Evolutionary conservation across 345 rosid genomes (phyloP), one percentile per base, ranked within the genome.

Genomic region (Lenwebbia sp.): DNA sequence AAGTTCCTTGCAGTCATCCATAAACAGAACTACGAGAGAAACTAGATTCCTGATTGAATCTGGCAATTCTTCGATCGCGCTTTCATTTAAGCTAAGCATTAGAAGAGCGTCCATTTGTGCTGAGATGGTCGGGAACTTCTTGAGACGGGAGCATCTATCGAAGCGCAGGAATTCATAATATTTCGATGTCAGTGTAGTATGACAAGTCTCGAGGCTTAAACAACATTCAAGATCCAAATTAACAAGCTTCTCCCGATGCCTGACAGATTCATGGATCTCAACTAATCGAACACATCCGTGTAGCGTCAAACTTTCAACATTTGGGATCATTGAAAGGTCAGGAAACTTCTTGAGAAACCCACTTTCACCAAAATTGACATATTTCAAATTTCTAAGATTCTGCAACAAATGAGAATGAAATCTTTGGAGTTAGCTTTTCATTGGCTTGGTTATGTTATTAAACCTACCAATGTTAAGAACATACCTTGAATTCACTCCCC

Each of bases 141-240:
- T 56, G 22, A 90, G 87, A 56, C 57, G 74, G 76, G n/a, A 23
- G 83, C 92, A 90, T n/a, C 88, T 85, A 17, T 62, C 17, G 55
- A 90, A 87, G 62, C 47, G 40, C 25, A 89, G 74, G 11, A 37
- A 75, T 37, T 40, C 17, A 37, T 90, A 87, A 41, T 88, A 84
- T 40, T 47, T 76, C 84, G 88, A 53, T 26, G 57, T 78, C 10
- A 85, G 51, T 54, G 13, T 54, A 14, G 82, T 54, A 4, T 90
- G 91, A 87, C 86, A 81, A 37, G 17, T 86, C 37, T n/a, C 28
- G 11, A 90, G 89, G 54, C 86, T 87, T 55, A 23, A 50, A 85
- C 93, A 90, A 65, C 40, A 74, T 17, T 88, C 81, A 9, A 90
- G 75, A 83, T 86, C 74, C 87, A 91, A 84, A 22, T 47, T 44